A percentile compares a stretch with the other conserved stretches of the same genome.
phyloP scores from a whole-genome alignment of 78 protist species.

The Protostelium mycophagum region DNA sequence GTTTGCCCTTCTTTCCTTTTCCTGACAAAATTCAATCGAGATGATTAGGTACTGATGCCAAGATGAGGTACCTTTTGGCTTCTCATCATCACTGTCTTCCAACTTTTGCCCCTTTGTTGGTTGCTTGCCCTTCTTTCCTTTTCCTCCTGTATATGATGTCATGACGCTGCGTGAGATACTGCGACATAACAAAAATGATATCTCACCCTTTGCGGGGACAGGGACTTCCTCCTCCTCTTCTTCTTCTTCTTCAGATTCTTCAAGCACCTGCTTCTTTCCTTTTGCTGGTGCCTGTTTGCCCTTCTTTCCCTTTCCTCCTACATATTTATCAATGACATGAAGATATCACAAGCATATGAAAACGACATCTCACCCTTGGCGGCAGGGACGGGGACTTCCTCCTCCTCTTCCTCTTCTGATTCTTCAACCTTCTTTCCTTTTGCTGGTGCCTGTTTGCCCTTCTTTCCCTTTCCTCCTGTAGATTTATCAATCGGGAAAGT shows the following conservation, averaged over 20 bases:
- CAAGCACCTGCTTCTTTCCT: background rate
- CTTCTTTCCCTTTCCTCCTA: constrained; percentile 20
- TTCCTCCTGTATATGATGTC: constrained; percentile 5
- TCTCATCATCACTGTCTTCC: background rate
- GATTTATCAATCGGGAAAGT: background rate
- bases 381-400: constrained; percentile 38
- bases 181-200: too few species aligned
- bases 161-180: too few species aligned
- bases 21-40: constrained; percentile 13
- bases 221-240: constrained; percentile 20
- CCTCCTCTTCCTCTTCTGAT: background rate
- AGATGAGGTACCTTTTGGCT: background rate
- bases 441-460: constrained; percentile 21
- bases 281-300: constrained; percentile 22
- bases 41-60: constrained; percentile 16
- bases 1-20: constrained; percentile 9
- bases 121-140: constrained; percentile 19
- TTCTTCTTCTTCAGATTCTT: constrained; percentile 12
- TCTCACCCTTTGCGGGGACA: constrained; percentile 43
- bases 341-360: too few species aligned
- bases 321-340: too few species aligned
- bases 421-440: background rate
- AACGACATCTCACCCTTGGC: constrained; percentile 30
- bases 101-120: background rate
- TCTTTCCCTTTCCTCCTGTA: constrained; percentile 42